Base-by-base conservation (phyloP, 352 stramenopile species). In the Plasmopara muralis region DNA sequence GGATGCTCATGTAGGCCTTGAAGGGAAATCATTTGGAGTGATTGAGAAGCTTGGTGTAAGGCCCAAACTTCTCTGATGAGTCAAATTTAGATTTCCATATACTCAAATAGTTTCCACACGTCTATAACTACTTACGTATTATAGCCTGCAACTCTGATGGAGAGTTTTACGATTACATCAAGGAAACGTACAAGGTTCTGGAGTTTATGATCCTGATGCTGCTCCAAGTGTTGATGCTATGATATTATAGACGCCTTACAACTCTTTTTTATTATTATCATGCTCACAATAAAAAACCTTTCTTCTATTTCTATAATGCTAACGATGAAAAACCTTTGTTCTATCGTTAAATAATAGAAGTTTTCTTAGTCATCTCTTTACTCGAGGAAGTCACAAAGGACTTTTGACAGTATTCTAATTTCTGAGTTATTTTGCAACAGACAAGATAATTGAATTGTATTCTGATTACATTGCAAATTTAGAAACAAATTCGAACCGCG, bases 91-190 rank as follows among this genome's bases (percentile, higher is more conserved):
- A 1, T 35, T 35, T 35, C 10, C 31, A 35, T 35, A 35, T 35
- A 35, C 7, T 34, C 5, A 5, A 34, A 34, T 9, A 34, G 30
- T 34, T 9, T 34, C 30, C 9, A 35, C 31, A 35, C 31, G 2
- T 35, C 31, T 35, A 35, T 35, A 35, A 35, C 20, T 25, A 25
- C 20, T 25, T 25, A 3, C 20, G 10, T 12, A 35, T 12, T 6
- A 35, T 12, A 6, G 31, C 31, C 31, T 12, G 31, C 31, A 35
- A 35, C 37, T 13, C 37, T 42, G 37, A 15, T n/a, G 8, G 14
- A 42, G 37, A 42, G 13, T 42, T 42, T 12, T 42, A 42, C n/a
- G 37, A 42, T 42, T 42, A 42, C 37, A 42, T 15, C 37, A 42
- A 42, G 25, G 37, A 42, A 15, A 42, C 1, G 6, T 12, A 16